phyloP scores from a whole-genome alignment of 2,329 filamentous ascomycete species.

The Claviceps fusiformis region DNA sequence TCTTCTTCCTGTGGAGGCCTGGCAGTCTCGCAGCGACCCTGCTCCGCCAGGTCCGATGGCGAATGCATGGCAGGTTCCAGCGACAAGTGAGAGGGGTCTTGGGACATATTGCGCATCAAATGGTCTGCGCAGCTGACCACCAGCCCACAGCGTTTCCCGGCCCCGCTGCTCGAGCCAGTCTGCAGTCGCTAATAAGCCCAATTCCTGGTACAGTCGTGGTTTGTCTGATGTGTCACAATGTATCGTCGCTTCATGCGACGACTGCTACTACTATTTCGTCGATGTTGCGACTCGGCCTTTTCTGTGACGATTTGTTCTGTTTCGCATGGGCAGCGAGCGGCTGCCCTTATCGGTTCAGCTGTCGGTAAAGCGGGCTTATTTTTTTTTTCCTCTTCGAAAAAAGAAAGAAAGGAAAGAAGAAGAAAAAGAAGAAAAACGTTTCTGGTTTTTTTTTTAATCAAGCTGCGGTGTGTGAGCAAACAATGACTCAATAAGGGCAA shows the following conservation, averaged over 20 bases:
- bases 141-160: conserved; percentile 1
- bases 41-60: background rate
- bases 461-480: background rate
- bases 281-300: background rate
- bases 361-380: background rate
- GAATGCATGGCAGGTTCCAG: conserved; percentile 1
- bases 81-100: background rate
- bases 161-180: background rate
- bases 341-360: background rate
- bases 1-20: conserved; percentile 2
- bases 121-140: background rate
- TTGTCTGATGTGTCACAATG: conserved; percentile 4
- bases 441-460: too few species aligned
- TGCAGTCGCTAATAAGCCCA: background rate
- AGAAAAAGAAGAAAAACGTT: too few species aligned
- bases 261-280: background rate
- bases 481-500: too few species aligned
- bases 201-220: background rate
- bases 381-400: background rate
- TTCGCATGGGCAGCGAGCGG: background rate
- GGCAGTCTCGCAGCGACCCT: background rate
- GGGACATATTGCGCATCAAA: background rate
- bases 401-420: too few species aligned
- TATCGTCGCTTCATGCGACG: conserved; percentile 1
- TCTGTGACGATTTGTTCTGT: background rate